These are phyloP conservation scores for Graphilbum sp. DNA, from an alignment of 2,329 filamentous ascomycete species.

Conservation along the genomic window DNA sequence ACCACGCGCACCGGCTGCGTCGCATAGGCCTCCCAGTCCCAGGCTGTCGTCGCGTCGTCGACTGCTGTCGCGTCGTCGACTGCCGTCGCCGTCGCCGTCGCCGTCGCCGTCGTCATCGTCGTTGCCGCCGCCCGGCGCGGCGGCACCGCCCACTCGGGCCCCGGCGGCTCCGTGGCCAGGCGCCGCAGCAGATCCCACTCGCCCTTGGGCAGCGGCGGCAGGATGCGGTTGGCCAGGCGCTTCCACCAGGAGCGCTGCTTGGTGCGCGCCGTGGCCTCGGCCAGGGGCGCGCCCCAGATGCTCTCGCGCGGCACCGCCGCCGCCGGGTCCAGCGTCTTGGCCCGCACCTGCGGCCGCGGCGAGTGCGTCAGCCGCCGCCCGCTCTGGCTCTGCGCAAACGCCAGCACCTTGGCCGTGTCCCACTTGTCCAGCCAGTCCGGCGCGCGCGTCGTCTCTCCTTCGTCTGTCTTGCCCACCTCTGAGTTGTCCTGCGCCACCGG, in stretches of 20 bases:
- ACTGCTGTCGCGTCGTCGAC: no score
- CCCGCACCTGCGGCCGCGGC: slow-evolving; percentile 14
- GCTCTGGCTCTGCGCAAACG: slow-evolving; percentile 25
- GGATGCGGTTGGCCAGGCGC: slow-evolving; percentile 23
- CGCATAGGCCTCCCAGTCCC: slow-evolving; percentile 28
- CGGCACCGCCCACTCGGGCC: slow-evolving; percentile 21
- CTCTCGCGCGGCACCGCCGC: slow-evolving; percentile 23
- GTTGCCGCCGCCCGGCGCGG: slow-evolving; percentile 17
- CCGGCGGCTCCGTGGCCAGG: slow-evolving; percentile 25
- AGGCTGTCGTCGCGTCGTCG: slow-evolving; percentile 8
- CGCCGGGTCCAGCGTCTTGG: slow-evolving; percentile 18
- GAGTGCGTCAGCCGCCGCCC: slow-evolving; percentile 13
- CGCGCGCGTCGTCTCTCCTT: slow-evolving; percentile 28
- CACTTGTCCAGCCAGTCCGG: slow-evolving; percentile 31
- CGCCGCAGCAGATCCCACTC: slow-evolving; percentile 40
- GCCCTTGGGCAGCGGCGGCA: slow-evolving; percentile 34
- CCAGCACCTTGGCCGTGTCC: slow-evolving; percentile 27
- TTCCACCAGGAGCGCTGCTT: slow-evolving; percentile 33
- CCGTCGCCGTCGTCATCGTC: no score
- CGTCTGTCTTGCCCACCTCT: slow-evolving; percentile 24
- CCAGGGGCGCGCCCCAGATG: slow-evolving; percentile 31
- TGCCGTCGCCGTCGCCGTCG: no score
- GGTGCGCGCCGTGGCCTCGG: slow-evolving; percentile 21
- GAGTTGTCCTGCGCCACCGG: slow-evolving; percentile 22
- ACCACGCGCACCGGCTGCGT: slow-evolving; percentile 20